A percentile compares a stretch with the other conserved stretches of the same genome.
Evolutionary conservation across 495 filamentous ascomycete genomes (phyloP).

Genomic region (Rusavskia elegans): DNA sequence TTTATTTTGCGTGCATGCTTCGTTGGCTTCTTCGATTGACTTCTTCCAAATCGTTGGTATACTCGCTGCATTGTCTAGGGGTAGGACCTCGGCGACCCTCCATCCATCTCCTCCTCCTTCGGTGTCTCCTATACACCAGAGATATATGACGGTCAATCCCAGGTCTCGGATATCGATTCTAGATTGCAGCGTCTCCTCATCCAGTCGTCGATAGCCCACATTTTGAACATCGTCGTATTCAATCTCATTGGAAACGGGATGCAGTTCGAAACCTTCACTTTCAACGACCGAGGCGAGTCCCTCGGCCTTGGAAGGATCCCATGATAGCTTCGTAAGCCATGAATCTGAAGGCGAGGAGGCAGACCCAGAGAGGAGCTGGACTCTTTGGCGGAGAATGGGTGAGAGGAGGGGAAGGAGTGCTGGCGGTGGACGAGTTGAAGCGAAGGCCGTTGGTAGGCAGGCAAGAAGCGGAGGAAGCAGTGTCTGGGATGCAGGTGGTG

Average conservation of each 20-base stretch:
- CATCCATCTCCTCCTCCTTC: conserved; percentile 57
- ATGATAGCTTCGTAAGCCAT: conserved; percentile 85
- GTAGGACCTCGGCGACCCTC: conserved; percentile 66
- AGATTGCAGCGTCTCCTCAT: conserved; percentile 74
- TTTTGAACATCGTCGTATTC: conserved; percentile 54
- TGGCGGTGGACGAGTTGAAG: conserved; percentile 60
- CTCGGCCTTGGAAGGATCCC: conserved; percentile 52
- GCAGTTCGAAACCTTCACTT: conserved; percentile 59
- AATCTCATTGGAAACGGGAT: conserved; percentile 85
- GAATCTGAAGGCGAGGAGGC: conserved; percentile 45
- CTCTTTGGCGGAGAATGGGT: conserved; percentile 78
- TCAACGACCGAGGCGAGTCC: conserved; percentile 49
- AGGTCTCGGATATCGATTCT: conserved; percentile 40
- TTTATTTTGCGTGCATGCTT: conserved; percentile 18
- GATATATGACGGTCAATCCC: conserved; percentile 38
- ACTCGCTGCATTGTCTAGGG: conserved; percentile 29
- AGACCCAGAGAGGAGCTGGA: conserved; percentile 52
- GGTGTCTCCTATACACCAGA: conserved; percentile 55
- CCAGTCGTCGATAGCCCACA: conserved; percentile 53
- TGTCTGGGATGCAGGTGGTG: conserved; percentile 42
- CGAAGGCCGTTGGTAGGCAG: conserved; percentile 68
- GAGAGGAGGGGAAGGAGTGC: conserved; percentile 70
- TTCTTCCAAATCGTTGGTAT: conserved; percentile 25
- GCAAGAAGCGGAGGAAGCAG: conserved; percentile 68
- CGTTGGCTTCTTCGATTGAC: conserved; percentile 37